Conservation (phyloP, 2,329 filamentous ascomycete species). For the Paecilomyces niveus region DNA sequence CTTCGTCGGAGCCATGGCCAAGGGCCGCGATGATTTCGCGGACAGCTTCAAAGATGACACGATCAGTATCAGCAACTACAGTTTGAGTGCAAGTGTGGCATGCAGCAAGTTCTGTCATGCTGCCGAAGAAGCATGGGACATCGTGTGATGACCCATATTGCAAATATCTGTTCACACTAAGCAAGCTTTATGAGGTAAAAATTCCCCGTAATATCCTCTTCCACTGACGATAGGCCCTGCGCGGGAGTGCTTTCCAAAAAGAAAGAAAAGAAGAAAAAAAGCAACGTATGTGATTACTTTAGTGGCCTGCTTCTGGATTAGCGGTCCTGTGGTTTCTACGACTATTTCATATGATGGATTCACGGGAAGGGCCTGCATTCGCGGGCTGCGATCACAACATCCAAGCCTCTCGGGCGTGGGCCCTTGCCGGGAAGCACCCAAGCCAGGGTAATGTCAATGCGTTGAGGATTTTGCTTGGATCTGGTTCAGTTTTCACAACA, state of each 20-base stretch:
- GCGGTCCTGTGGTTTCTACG: neutral
- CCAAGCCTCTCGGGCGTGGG: slow-evolving; percentile 44
- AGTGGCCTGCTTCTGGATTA: neutral
- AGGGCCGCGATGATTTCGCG: slow-evolving; percentile 91
- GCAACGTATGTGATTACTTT: neutral
- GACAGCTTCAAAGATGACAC: slow-evolving; percentile 93
- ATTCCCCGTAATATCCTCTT: slow-evolving; percentile 14
- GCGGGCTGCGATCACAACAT: slow-evolving; percentile 65
- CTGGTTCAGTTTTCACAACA: slow-evolving; percentile 79
- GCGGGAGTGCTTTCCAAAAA: neutral
- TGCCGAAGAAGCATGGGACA: slow-evolving; percentile 91
- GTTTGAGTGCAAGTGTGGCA: slow-evolving; percentile 90
- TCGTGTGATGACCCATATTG: slow-evolving; percentile 56
- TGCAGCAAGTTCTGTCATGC: slow-evolving; percentile 99
- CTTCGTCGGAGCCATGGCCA: slow-evolving; percentile 97
- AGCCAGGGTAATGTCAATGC: slow-evolving; percentile 30
- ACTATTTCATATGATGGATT: slow-evolving; percentile 6
- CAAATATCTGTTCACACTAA: slow-evolving; percentile 2
- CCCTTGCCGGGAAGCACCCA: slow-evolving; percentile 4
- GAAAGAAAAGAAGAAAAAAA: neutral
- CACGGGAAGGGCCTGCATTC: slow-evolving; percentile 23
- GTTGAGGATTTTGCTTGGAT: slow-evolving; percentile 58
- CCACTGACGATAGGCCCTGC: slow-evolving; percentile 7
- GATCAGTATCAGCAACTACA: slow-evolving; percentile 98
- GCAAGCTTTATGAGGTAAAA: slow-evolving; percentile 18